Evolutionary conservation across 2,329 filamentous ascomycete genomes (phyloP), one percentile per base, ranked within the genome.

Genomic region (Colletotrichum destructivum): DNA sequence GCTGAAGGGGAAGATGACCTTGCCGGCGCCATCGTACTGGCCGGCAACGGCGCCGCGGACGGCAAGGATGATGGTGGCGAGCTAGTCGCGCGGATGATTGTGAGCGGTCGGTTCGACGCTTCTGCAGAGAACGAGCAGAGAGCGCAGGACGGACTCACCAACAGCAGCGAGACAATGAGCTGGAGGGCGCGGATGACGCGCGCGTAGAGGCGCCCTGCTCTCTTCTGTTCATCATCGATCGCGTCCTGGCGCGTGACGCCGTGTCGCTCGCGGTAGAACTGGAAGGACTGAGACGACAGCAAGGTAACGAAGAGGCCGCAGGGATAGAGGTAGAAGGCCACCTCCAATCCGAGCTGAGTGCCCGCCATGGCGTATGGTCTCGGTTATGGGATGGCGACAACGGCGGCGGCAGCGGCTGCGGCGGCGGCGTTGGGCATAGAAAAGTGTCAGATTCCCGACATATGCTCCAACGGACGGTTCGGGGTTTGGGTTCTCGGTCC

Each of bases 311-410:
- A 83, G 11, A 85, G 78, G 6, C 79, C 76, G 51, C 79, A 80
- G 1, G 83, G 83, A 69, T 85, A 84, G 62, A 81, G 64, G 62
- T 85, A 85, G 73, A 84, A 85, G 70, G 80, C 81, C 9, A 81
- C 76, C 70, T 81, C 77, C 60, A 84, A 75, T 47, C 80, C 83
- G 52, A 80, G 69, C 74, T 83, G 75, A 60, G 77, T 76, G 54
- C 73, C 78, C 55, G 79, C 80, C 81, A 83, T 83, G 72, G n/a
- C 40, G 55, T 62, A 31, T 26, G 26, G 69, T 38, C 21, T 35
- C 31, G 31, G 31, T 9, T 35, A 11, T 35, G 31, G 31, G 31
- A 35, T 35, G 31, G 31, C 31, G 7, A 31, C 31, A 6, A 6
- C 31, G 31, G 2, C 31, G 31, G 31, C 31, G 31, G 9, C 31